A percentile compares a stretch with the other conserved stretches of the same genome.
Evolutionary conservation across 257 asterid genomes (phyloP).

Genomic region (Datura wrightii): DNA sequence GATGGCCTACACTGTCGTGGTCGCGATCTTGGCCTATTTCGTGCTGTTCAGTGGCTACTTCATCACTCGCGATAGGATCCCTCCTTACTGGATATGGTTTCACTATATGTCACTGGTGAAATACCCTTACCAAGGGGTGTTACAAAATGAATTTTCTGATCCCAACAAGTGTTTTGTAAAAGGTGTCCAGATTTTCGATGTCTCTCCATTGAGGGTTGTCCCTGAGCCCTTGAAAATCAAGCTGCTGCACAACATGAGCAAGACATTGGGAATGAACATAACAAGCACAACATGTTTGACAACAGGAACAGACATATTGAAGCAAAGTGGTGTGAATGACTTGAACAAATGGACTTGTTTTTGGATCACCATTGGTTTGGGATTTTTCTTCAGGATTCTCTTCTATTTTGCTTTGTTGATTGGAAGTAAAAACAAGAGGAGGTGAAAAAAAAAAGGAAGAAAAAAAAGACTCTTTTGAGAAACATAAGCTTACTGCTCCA

Average conservation of each 20-base stretch:
- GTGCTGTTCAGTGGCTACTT: slow-evolving; percentile 51
- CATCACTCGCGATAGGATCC: slow-evolving; percentile 46
- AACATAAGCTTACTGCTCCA: no score
- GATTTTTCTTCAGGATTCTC: slow-evolving; percentile 43
- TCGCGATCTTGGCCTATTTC: slow-evolving; percentile 49
- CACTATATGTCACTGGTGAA: slow-evolving; percentile 50
- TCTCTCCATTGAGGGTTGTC: slow-evolving; percentile 41
- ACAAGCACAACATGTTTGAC: slow-evolving; percentile 48
- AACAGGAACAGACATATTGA: slow-evolving; percentile 44
- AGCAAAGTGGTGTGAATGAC: slow-evolving; percentile 46
- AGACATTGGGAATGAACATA: slow-evolving; percentile 41
- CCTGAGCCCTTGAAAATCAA: slow-evolving; percentile 45
- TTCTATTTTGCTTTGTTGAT: slow-evolving; percentile 50
- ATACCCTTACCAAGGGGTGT: slow-evolving; percentile 52
- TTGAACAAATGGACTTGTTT: slow-evolving; percentile 47
- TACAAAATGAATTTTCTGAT: slow-evolving; percentile 48
- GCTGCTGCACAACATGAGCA: slow-evolving; percentile 45
- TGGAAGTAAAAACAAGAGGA: slow-evolving; percentile 57
- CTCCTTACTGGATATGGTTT: slow-evolving; percentile 55
- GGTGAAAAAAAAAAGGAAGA: slow-evolving; percentile 10
- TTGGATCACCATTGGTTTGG: slow-evolving; percentile 47
- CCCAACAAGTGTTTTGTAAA: slow-evolving; percentile 43
- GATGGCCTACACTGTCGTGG: slow-evolving; percentile 51
- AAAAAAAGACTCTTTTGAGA: neutral
- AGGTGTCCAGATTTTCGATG: slow-evolving; percentile 49